A percentile compares a stretch with the other conserved stretches of the same genome.
Evolutionary conservation across 108 stramenopile genomes (phyloP).

Genomic region (Cyclotella atomus): DNA sequence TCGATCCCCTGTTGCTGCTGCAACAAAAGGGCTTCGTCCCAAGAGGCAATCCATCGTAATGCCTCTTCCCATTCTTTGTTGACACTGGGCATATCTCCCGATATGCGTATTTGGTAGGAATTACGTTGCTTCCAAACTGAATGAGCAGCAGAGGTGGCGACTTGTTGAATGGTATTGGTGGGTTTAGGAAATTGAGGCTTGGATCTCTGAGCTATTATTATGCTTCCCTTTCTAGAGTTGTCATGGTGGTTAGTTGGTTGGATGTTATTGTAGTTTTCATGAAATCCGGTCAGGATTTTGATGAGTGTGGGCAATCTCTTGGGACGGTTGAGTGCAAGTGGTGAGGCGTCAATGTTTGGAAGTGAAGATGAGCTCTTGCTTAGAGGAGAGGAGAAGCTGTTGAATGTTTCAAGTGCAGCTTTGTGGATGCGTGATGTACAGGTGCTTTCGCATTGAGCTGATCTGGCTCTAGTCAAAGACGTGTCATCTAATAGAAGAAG

Average conservation of each 20-base stretch:
- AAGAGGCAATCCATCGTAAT: slow-evolving; percentile 50
- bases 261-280: slow-evolving; percentile 23
- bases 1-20: slow-evolving; percentile 5
- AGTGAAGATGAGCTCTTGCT: neutral
- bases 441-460: slow-evolving; percentile 4
- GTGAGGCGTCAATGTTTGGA: neutral
- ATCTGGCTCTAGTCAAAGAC: neutral
- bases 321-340: slow-evolving; percentile 21
- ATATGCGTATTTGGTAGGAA: neutral
- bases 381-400: neutral
- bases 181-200: slow-evolving; percentile 15
- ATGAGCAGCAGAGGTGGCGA: slow-evolving; percentile 36
- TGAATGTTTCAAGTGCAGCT: slow-evolving; percentile 1
- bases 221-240: neutral
- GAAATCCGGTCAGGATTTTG: slow-evolving; percentile 52
- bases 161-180: slow-evolving; percentile 34
- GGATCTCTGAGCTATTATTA: neutral
- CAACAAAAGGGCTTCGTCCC: slow-evolving; percentile 27
- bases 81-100: slow-evolving; percentile 32
- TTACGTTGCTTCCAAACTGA: slow-evolving; percentile 15
- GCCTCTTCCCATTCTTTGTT: slow-evolving; percentile 54
- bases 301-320: slow-evolving; percentile 46
- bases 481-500: neutral
- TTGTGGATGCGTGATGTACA: slow-evolving; percentile 9
- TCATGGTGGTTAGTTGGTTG: slow-evolving; percentile 6